Evolutionary conservation across 768 basidiomycete genomes (phyloP).

Genomic region (Mycena haematopus): DNA sequence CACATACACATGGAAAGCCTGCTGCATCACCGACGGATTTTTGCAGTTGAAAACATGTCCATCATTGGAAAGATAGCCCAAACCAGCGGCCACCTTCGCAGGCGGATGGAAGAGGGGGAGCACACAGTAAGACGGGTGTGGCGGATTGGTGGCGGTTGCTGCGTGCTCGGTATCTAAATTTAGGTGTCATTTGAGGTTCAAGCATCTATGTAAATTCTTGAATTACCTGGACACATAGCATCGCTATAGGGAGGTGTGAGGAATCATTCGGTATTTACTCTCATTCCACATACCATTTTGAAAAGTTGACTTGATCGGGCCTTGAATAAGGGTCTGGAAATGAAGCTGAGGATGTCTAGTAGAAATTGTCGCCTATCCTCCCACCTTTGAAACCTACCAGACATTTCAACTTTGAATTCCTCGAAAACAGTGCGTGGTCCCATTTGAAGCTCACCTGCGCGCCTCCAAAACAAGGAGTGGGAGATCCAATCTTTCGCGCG

Average conservation of each 20-base stretch:
- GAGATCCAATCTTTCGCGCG: conserved; percentile 59
- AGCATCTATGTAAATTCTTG: not conserved
- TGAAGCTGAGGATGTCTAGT: not conserved
- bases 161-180: conserved; percentile 53
- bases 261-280: not conserved
- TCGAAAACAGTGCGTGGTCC: too few relatives aligned
- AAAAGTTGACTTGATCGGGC: conserved; percentile 55
- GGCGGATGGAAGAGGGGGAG: conserved; percentile 55
- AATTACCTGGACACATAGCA: conserved; percentile 51
- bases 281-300: conserved; percentile 47
- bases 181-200: not conserved
- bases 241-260: conserved; percentile 41
- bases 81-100: conserved; percentile 36
- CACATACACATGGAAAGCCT: conserved; percentile 61
- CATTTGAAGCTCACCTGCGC: conserved; percentile 51
- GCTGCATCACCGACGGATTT: conserved; percentile 53
- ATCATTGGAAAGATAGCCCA: conserved; percentile 56
- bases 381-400: conserved; percentile 55
- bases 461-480: conserved; percentile 61
- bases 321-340: conserved; percentile 55
- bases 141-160: conserved; percentile 39
- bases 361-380: not conserved
- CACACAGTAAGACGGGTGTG: conserved; percentile 54
- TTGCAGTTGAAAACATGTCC: conserved; percentile 57
- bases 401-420: not conserved